Base-by-base conservation (phyloP, 768 basidiomycete species). In the Boletus sensibilis region DNA sequence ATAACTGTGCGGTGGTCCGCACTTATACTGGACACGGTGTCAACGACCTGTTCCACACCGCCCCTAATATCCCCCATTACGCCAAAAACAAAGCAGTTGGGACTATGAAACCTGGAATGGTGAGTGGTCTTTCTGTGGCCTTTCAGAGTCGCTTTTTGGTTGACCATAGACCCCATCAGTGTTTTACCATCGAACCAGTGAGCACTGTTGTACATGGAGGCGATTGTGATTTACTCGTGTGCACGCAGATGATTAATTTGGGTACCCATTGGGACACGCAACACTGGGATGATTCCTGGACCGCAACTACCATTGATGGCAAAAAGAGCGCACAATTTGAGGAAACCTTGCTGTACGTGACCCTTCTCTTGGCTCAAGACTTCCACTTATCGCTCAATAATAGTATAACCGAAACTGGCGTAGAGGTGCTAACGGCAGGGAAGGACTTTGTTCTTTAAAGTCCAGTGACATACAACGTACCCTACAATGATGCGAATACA, bases 261-360 rank as follows among this genome's bases (percentile, higher is more conserved):
- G 95, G 95, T 6, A 78, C 80, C 50, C 84, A 79, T 59, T 90
- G 88, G 85, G 82, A 82, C 31, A 82, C 84, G 52, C 78, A 86
- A 21, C 92, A 94, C 68, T 94, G 94, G 94, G 88, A 88, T 33
- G 94, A 96, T 71, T 87, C 93, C 67, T 98, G 96, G 96, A 98
- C 96, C 3, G 93, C 95, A 1, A 92, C 89, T 21, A 99, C 97
- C 5, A 73, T 81, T 13, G 96, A 98, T 72, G 96, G 94, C 23
- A 90, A 89, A 70, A 78, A 82, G 53, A 94, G 92, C 57, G 97
- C 97, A 1, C 97, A 99, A 67, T 99, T 98, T 68, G 97, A 99
- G 71, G 97, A 99, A 67, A 98, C 96, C 1, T 76, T 99, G 35
- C 72, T 99, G 94, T 95, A 66, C 64, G 93, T 82, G 38, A 48